Base-by-base conservation (phyloP, 768 basidiomycete genomes). In the Lactarius hengduanensis region DNA sequence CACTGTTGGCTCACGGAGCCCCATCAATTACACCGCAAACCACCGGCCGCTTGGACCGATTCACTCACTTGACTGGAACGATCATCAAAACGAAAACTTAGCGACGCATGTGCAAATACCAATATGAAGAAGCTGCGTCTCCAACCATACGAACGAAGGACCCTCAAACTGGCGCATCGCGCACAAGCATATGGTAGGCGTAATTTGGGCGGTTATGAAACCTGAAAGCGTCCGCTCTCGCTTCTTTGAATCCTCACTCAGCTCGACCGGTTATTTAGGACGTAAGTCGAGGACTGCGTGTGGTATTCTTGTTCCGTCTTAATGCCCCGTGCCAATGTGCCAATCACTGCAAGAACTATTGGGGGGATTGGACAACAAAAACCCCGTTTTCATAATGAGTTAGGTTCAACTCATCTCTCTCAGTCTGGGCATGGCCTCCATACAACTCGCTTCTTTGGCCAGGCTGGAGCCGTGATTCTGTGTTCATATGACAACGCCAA, bases 141-240 rank as follows among this genome's bases (percentile, higher is more conserved):
- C n/a, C 10, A 47, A n/a, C 11, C 22, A 22, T n/a, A 26, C 47
- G 47, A 50, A 13, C 13, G 22, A 22, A 53, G n/a, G 47, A 13
- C 50, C 26, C 50, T 15, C 13, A 15, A 53, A 53, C 22, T 28
- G 13, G 26, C 50, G 50, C 26, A 26, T 22, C 26, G 30, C 40
- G 28, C 61, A 34, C 40, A 10, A 4, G 41, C 57, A 47, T 32
- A 2, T 15, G 62, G 32, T 15, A 4, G 62, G 62, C 62, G 62
- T 28, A 63, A 47, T 22, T 34, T 47, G 59, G 43, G 59, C 59
- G 59, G 59, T 57, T 18, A 65, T 65, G 64, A 61, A 65, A 47
- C 3, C 10, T 20, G 1, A 9, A 16, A 30, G 18, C 55, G 30
- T n/a, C 22, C 50, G 22, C 22, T n/a, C 43, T 45, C 20, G 20